phyloP scores from a whole-genome alignment of 768 basidiomycete species.

The Pulveroboletus frians region DNA sequence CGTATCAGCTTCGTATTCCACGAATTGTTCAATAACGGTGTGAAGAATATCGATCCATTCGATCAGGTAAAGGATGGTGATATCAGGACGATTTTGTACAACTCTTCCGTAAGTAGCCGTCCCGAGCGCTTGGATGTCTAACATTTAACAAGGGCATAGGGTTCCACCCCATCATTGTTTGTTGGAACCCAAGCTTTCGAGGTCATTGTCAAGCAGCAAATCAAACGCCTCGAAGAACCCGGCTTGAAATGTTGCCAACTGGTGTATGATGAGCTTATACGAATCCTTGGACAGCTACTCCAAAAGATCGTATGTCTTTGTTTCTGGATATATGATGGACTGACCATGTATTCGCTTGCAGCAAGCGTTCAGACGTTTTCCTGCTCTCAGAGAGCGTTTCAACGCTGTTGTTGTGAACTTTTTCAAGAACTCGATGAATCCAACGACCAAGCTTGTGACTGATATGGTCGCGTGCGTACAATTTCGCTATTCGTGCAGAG shows the following conservation, averaged over 20 bases:
- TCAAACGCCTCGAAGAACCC: constrained; percentile 94
- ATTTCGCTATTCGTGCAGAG: not conserved
- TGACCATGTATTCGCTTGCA: constrained; percentile 29
- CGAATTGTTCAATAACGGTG: constrained; percentile 94
- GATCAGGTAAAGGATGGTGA: constrained; percentile 99
- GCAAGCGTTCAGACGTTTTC: constrained; percentile 96
- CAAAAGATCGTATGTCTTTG: constrained; percentile 69
- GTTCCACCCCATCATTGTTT: constrained; percentile 93
- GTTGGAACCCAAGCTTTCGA: constrained; percentile 98
- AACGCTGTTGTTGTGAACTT: constrained; percentile 95
- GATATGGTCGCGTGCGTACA: constrained; percentile 83
- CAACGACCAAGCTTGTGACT: constrained; percentile 89
- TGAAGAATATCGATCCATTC: constrained; percentile 95
- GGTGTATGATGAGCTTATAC: constrained; percentile 95
- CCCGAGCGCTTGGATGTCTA: not conserved
- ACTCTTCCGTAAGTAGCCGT: constrained; percentile 76
- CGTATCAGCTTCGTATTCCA: constrained; percentile 99
- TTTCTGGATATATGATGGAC: not conserved
- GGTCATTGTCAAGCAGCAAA: constrained; percentile 98
- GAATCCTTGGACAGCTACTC: constrained; percentile 90
- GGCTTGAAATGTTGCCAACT: constrained; percentile 89
- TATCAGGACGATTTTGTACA: constrained; percentile 92
- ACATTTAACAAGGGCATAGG: constrained; percentile 40
- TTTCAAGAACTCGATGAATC: constrained; percentile 90
- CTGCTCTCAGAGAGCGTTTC: constrained; percentile 94